phyloP scores from a whole-genome alignment of 768 basidiomycete species.

The Filobasidium wieringae region DNA sequence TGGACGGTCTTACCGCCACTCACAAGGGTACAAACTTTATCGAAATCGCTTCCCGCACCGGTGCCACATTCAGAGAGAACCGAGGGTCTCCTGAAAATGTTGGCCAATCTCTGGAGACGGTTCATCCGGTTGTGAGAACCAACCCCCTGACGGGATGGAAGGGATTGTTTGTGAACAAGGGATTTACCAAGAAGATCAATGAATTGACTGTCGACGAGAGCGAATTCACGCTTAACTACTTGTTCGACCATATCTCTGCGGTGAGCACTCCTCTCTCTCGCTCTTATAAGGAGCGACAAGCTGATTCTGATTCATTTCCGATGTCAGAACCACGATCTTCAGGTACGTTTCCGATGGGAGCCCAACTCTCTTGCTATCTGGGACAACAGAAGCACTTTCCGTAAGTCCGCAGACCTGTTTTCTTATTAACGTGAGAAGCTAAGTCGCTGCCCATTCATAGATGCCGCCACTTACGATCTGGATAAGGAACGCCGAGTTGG shows the following conservation, averaged over 20 bases:
- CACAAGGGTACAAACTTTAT: conserved; percentile 39
- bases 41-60: conserved; percentile 25
- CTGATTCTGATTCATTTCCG: no score
- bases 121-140: conserved; percentile 37
- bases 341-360: conserved; percentile 44
- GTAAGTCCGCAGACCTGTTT: no score
- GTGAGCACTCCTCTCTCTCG: no score
- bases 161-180: conserved; percentile 47
- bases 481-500: conserved; percentile 40
- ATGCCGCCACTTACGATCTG: conserved; percentile 40
- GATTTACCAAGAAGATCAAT: conserved; percentile 48
- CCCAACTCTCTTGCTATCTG: conserved; percentile 50
- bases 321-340: conserved; percentile 51
- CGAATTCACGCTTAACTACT: no score
- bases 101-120: conserved; percentile 32
- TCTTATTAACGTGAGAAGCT: no score
- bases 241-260: no score
- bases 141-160: conserved; percentile 50
- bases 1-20: conserved; percentile 33
- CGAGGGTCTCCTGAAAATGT: conserved; percentile 36
- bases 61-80: conserved; percentile 26
- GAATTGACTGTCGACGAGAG: conserved; percentile 50
- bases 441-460: neutral
- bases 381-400: conserved; percentile 47
- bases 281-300: no score